These are phyloP conservation scores for Ustilago xerochloae DNA, from an alignment of 1,284 basidiomycete species.

Conservation along the genomic window DNA sequence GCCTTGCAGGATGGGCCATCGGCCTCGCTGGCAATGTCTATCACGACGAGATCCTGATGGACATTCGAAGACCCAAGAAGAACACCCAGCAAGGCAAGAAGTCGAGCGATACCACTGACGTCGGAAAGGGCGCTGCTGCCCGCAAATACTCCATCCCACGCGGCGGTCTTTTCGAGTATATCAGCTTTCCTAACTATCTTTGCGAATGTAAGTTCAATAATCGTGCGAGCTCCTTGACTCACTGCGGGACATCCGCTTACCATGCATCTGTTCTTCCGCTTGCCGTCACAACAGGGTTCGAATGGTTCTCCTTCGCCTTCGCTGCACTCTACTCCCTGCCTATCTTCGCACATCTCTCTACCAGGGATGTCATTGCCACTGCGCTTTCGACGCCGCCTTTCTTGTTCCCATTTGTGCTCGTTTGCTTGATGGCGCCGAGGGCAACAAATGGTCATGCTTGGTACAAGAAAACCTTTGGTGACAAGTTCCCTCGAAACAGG, in stretches of 20 bases:
- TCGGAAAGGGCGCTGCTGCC: conserved; percentile 60
- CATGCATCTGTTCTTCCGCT: background rate
- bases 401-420: conserved; percentile 77
- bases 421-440: conserved; percentile 80
- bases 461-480: conserved; percentile 78
- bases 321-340: conserved; percentile 55
- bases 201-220: conserved; percentile 75
- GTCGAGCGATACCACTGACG: conserved; percentile 13
- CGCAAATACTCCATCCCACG: conserved; percentile 83
- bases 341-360: conserved; percentile 35
- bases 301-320: conserved; percentile 63
- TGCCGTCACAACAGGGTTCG: conserved; percentile 53
- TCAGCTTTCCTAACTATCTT: conserved; percentile 93
- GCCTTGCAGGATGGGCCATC: conserved; percentile 75
- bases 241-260: too few species aligned
- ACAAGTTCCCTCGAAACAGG: conserved; percentile 75
- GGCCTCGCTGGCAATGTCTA: conserved; percentile 83
- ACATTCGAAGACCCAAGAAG: conserved; percentile 70
- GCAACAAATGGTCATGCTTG: conserved; percentile 83
- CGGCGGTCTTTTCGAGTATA: conserved; percentile 79
- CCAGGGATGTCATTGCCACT: conserved; percentile 31
- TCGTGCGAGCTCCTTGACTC: background rate
- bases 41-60: conserved; percentile 87
- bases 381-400: conserved; percentile 56
- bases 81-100: background rate